Evolutionary conservation across 768 basidiomycete genomes (phyloP).

Genomic region (Exidia glandulosa): DNA sequence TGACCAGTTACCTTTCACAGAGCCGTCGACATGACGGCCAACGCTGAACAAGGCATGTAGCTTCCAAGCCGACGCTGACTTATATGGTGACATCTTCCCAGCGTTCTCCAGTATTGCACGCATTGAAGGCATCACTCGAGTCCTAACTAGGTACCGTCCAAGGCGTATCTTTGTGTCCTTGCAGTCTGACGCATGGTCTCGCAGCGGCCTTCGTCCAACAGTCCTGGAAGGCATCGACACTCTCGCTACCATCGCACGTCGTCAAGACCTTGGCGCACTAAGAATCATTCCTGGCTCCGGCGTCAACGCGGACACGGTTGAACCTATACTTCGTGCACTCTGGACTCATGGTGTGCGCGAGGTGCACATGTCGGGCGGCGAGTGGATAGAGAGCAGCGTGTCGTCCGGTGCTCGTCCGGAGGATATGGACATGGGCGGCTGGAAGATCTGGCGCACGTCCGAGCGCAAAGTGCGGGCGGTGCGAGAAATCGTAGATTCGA

Average conservation of each 20-base stretch:
- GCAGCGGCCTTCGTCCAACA: conserved; percentile 23
- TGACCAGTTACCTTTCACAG: conserved; percentile 72
- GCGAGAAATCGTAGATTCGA: background rate
- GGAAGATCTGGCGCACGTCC: conserved; percentile 59
- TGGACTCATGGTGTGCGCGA: conserved; percentile 50
- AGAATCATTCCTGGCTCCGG: conserved; percentile 66
- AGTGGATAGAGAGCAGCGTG: conserved; percentile 39
- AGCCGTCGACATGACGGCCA: conserved; percentile 63
- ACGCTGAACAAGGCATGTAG: conserved; percentile 39
- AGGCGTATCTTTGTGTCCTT: background rate
- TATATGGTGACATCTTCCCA: conserved; percentile 9
- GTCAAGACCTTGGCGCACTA: conserved; percentile 4
- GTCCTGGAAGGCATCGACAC: background rate
- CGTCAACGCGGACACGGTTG: conserved; percentile 48
- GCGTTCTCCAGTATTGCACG: conserved; percentile 36
- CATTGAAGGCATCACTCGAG: conserved; percentile 58
- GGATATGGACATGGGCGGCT: conserved; percentile 70
- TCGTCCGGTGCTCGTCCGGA: conserved; percentile 37
- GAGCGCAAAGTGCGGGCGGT: conserved; percentile 32
- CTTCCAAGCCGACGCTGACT: background rate
- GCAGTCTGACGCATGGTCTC: conserved; percentile 43
- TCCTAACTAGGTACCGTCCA: conserved; percentile 59
- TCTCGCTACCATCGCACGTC: background rate
- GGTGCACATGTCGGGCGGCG: conserved; percentile 65
- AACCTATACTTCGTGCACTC: conserved; percentile 36